A percentile compares a stretch with the other conserved stretches of the same genome.
Conservation (phyloP, 2,329 filamentous ascomycete genomes). For the Penicillium sp. region DNA sequence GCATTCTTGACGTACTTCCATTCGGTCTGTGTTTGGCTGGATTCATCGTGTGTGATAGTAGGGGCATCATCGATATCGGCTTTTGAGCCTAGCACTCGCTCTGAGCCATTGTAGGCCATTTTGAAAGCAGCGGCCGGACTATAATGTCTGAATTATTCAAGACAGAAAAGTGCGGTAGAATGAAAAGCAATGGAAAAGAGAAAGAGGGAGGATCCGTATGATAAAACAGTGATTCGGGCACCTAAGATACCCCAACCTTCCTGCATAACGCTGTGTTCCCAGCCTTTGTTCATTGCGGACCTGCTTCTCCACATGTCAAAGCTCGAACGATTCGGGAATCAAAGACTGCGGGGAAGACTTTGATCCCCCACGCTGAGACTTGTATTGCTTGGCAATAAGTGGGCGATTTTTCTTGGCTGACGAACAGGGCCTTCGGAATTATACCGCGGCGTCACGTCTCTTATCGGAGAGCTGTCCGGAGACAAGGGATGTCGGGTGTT, state of each 20-base stretch:
- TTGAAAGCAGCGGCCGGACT: neutral
- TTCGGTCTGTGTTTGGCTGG: constrained; percentile 17
- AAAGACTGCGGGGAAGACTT: constrained; percentile 17
- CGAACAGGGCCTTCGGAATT: constrained; percentile 1
- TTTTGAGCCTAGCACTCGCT: constrained; percentile 17
- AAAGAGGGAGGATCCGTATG: neutral
- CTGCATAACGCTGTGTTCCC: neutral
- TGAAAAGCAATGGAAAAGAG: neutral
- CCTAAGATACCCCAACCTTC: neutral
- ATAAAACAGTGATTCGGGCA: neutral
- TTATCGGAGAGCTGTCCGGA: neutral
- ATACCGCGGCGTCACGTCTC: neutral
- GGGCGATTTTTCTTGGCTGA: constrained; percentile 14
- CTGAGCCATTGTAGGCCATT: constrained; percentile 14
- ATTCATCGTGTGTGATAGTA: constrained; percentile 28
- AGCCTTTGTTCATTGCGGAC: neutral
- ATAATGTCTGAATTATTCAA: neutral
- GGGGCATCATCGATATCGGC: constrained; percentile 21
- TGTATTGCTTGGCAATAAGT: neutral
- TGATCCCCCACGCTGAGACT: constrained; percentile 4
- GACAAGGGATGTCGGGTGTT: neutral
- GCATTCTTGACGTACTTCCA: constrained; percentile 28
- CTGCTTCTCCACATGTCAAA: constrained; percentile 5
- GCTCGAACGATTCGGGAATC: neutral
- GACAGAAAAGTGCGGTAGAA: neutral